Percentiles rank a stretch among this genome's conserved stretches.
Conservation (phyloP, 441 rosid genomes). For the Capsella rubella region DNA sequence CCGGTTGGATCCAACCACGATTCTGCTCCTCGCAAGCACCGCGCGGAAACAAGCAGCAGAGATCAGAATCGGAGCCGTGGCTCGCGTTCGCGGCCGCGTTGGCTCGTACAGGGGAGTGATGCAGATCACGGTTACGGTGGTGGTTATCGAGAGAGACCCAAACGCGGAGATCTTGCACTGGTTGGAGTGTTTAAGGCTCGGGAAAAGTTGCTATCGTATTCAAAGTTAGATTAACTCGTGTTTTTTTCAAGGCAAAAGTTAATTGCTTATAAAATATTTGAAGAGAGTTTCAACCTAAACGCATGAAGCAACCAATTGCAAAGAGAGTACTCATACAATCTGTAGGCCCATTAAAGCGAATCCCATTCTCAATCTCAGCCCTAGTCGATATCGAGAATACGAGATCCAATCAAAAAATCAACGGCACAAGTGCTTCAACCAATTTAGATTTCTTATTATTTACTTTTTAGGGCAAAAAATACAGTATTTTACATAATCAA, state of each 20-base stretch:
- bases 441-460: too few relatives aligned
- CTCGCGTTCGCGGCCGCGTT: constrained; percentile 78
- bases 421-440: too few relatives aligned
- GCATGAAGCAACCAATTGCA: not conserved
- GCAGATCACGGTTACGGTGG: constrained; percentile 73
- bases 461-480: too few relatives aligned
- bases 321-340: too few relatives aligned
- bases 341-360: too few relatives aligned
- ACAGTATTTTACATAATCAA: too few relatives aligned
- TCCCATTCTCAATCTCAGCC: too few relatives aligned
- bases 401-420: too few relatives aligned
- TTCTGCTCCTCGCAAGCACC: constrained; percentile 54
- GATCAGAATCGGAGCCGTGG: constrained; percentile 60
- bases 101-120: constrained; percentile 58
- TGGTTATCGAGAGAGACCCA: constrained; percentile 76
- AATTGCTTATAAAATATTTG: not conserved
- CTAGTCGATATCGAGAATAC: too few relatives aligned
- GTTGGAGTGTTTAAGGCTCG: constrained; percentile 67
- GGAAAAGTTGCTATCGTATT: constrained; percentile 51
- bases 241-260: not conserved
- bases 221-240: not conserved
- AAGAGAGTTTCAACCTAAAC: not conserved
- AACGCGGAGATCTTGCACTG: constrained; percentile 79
- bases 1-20: constrained; percentile 52
- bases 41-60: constrained; percentile 56